phyloP scores from a whole-genome alignment of 306 rosid species.

The Prosopis cineraria region DNA sequence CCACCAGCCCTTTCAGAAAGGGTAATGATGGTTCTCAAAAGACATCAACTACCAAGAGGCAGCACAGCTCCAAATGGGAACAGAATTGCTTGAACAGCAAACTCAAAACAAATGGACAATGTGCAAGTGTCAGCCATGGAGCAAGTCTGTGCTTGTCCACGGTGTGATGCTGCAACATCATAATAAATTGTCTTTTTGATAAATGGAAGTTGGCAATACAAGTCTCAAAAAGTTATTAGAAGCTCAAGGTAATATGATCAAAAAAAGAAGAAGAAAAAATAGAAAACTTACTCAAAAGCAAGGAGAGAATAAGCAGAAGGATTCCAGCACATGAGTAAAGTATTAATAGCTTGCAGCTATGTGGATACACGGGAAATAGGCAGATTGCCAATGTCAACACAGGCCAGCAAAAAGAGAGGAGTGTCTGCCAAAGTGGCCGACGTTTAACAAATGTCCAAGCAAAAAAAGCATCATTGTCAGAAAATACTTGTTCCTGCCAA shows the following conservation, averaged over 20 bases:
- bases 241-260: neutral
- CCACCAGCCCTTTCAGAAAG: neutral
- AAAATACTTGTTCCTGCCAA: slow-evolving; percentile 88
- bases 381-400: slow-evolving; percentile 96
- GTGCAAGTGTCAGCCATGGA: slow-evolving; percentile 6
- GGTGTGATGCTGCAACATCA: slow-evolving; percentile 30
- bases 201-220: neutral
- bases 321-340: slow-evolving; percentile 95
- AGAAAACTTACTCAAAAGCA: slow-evolving; percentile 74
- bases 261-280: neutral
- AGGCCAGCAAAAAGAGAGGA: slow-evolving; percentile 96
- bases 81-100: neutral
- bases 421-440: slow-evolving; percentile 97
- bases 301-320: slow-evolving; percentile 78
- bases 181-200: slow-evolving; percentile 16
- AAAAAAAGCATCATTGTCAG: slow-evolving; percentile 92
- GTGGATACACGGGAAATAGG: slow-evolving; percentile 98
- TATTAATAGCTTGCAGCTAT: slow-evolving; percentile 86
- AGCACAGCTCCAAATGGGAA: neutral
- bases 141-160: neutral
- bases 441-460: slow-evolving; percentile 97
- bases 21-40: neutral
- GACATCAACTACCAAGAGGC: neutral
- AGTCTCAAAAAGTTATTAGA: slow-evolving; percentile 3
- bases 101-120: neutral